These are phyloP conservation scores for Aureobasidium sp. DNA, from an alignment of 2,329 filamentous ascomycete species.

Conservation along the genomic window DNA sequence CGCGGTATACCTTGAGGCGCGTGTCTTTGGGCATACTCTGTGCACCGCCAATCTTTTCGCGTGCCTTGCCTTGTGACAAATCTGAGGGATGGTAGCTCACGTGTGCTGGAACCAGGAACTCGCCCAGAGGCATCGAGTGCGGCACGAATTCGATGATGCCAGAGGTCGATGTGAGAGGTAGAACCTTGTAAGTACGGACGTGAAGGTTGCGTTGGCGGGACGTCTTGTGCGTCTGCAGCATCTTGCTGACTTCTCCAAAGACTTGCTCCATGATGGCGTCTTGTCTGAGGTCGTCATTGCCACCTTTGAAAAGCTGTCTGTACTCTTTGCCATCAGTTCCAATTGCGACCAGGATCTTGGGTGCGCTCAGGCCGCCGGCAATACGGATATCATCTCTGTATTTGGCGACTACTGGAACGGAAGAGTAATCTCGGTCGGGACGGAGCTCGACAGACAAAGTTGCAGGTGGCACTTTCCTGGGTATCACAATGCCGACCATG, in stretches of 20 bases:
- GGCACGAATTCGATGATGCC: conserved; percentile 97
- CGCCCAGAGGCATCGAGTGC: conserved; percentile 84
- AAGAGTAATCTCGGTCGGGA: conserved; percentile 63
- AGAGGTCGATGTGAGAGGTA: conserved; percentile 74
- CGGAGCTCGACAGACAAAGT: conserved; percentile 78
- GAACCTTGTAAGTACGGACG: conserved; percentile 93
- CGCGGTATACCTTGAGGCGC: conserved; percentile 67
- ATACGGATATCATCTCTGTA: conserved; percentile 73
- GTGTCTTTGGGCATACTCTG: conserved; percentile 61
- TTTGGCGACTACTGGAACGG: conserved; percentile 63
- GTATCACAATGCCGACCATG: not conserved
- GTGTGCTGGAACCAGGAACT: conserved; percentile 87
- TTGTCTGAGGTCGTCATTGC: conserved; percentile 91
- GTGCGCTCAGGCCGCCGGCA: conserved; percentile 81
- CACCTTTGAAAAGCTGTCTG: conserved; percentile 89
- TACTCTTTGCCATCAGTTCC: conserved; percentile 71
- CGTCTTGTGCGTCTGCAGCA: conserved; percentile 75
- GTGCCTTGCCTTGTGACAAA: conserved; percentile 64
- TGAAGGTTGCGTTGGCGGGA: conserved; percentile 83
- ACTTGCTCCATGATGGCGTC: conserved; percentile 99
- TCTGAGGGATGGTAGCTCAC: conserved; percentile 79
- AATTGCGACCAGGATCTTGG: conserved; percentile 81
- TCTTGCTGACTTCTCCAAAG: conserved; percentile 87
- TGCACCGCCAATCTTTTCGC: conserved; percentile 68
- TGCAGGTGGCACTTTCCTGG: conserved; percentile 62